Evolutionary conservation across 176 grass and related monocot species (phyloP), one percentile per base, ranked within the genome.

Genomic region (Themeda triandra): DNA sequence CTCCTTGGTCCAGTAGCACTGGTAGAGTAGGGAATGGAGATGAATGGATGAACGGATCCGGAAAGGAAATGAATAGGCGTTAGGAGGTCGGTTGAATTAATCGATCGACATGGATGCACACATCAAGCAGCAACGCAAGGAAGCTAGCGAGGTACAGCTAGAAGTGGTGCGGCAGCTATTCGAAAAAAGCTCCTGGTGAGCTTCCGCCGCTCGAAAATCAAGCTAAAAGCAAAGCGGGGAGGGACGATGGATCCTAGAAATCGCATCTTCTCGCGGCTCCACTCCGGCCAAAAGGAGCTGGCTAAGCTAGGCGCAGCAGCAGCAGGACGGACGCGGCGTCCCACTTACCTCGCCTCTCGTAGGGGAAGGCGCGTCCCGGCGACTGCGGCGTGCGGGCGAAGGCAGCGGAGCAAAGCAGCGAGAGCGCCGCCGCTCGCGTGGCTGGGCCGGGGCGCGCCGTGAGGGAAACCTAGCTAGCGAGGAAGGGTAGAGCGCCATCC

Each of bases 301-400:
- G 13, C 13, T 1, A 10, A 33, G 51, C 6, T 24, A n/a, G n/a
- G n/a, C n/a, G n/a, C n/a, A n/a, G n/a, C n/a, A n/a, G n/a, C n/a
- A 71, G 32, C 25, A 28, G 19, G 13, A 69, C 32, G 27, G 13
- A 53, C 48, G 14, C 4, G 10, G 65, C 53, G 53, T 21, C 59
- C 59, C 25, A 84, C 92, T 76, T 10, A 98, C 95, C 92, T 93
- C n/a, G 90, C 89, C 95, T 95, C 71, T 87, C 85, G 68, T 54
- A 70, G 2, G 89, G 88, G 58, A 73, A 87, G 42, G 48, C 4
- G 6, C 63, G 13, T 27, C 2, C 30, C 44, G 37, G 5, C 8
- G n/a, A n/a, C n/a, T n/a, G 67, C 19, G 1, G 9, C 35, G 24
- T 83, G 69, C 64, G 75, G 86, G 78, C 69, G 79, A 35, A 98